These are phyloP conservation scores for Candida insectorum DNA, from an alignment of 805 yeast genomes.

Conservation along the genomic window DNA sequence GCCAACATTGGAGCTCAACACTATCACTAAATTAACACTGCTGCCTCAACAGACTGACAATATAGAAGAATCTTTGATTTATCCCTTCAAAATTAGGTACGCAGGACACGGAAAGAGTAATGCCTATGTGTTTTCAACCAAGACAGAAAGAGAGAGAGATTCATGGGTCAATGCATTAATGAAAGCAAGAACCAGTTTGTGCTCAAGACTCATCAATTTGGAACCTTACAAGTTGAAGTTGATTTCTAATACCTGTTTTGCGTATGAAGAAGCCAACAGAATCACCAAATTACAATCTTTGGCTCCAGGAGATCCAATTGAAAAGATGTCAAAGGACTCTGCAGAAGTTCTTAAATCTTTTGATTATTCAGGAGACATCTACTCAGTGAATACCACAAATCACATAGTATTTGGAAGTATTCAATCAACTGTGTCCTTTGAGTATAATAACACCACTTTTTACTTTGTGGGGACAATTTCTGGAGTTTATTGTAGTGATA, in stretches of 20 bases:
- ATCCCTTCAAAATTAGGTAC: conserved; percentile 52
- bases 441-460: conserved; percentile 42
- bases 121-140: conserved; percentile 50
- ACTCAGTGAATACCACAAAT: conserved; percentile 17
- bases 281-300: conserved; percentile 52
- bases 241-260: conserved; percentile 58
- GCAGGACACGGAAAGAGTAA: conserved; percentile 54
- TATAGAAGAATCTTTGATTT: conserved; percentile 24
- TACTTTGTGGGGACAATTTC: conserved; percentile 56
- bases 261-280: conserved; percentile 54
- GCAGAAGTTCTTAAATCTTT: conserved; percentile 15
- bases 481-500: conserved; percentile 59
- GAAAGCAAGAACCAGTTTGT: conserved; percentile 21
- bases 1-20: conserved; percentile 16
- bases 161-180: conserved; percentile 47
- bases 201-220: conserved; percentile 26
- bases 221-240: conserved; percentile 56
- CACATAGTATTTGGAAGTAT: conserved; percentile 33
- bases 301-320: conserved; percentile 51
- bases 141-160: conserved; percentile 47
- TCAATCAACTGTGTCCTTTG: conserved; percentile 45
- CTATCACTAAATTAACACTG: conserved; percentile 14
- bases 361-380: conserved; percentile 25
- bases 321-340: conserved; percentile 24
- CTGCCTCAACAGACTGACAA: conserved; percentile 15